Base-by-base conservation (phyloP, 768 basidiomycete genomes). In the Trametes cinnabarina region DNA sequence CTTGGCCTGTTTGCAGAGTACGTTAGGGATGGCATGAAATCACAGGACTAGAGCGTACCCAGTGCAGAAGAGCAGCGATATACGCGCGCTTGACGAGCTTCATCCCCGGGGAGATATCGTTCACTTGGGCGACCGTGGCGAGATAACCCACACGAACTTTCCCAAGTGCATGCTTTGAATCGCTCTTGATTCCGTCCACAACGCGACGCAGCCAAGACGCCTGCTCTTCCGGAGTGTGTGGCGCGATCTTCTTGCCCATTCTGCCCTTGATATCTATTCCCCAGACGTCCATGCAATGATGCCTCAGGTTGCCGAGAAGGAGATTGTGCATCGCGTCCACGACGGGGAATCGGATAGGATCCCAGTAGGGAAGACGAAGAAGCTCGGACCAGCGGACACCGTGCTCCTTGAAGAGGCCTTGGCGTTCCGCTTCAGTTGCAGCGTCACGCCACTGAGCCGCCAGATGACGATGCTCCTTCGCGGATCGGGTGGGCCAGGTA, bases 291-390 rank as follows among this genome's bases (percentile, higher is more conserved):
- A 68, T 65, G 44, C 68, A 71, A 51, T 79, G 76, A 22, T 71
- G 65, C 22, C 68, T 61, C 4, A 75, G 53, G 1, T 71, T 41
- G 8, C 74, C 73, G 1, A 78, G 68, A 35, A 73, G 69, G 0
- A 79, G 63, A n/a, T 67, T 71, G 60, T 80, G 79, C 77, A 79
- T 78, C 1, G 72, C 54, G 50, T 80, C 76, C 10, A 78, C 61
- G 1, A 75, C 62, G 5, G 70, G 44, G 42, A 63, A 72, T 5
- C 55, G 51, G 3, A 66, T 63, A 0, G 71, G 70, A 55, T 77
- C 69, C 71, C 76, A 79, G 56, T 80, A 80, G 0, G 71, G 70
- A 4, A 80, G 69, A 0, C 69, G 50, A 14, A 73, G 58, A 2
- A 80, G 50, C 19, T 68, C 59, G 0, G 66, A 67, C 62, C 62